Evolutionary conservation across 148 eudicot species (phyloP).

Genomic region (Pouteria glomerata): DNA sequence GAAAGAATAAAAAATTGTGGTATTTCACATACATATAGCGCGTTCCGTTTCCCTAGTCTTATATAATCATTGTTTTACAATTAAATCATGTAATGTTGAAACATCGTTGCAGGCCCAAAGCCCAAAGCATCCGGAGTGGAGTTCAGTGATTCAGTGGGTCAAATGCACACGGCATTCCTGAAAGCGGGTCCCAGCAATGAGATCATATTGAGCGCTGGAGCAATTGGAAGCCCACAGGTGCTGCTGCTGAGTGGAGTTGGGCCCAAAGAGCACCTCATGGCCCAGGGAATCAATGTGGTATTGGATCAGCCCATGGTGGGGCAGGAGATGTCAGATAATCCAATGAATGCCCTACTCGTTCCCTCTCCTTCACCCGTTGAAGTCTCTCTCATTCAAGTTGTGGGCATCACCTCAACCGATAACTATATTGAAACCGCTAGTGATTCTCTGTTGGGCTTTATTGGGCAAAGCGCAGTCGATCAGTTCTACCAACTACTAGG

Average conservation of each 20-base stretch:
- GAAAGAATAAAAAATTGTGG: too few species aligned
- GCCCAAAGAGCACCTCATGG: constrained; percentile 50
- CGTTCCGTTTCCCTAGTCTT: too few species aligned
- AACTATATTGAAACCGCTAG: constrained; percentile 69
- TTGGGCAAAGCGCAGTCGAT: constrained; percentile 24
- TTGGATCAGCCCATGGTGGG: constrained; percentile 80
- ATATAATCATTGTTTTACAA: too few species aligned
- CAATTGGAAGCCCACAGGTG: constrained; percentile 89
- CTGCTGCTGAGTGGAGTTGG: constrained; percentile 86
- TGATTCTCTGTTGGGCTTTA: constrained; percentile 25
- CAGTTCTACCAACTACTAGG: constrained; percentile 18
- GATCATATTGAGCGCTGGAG: constrained; percentile 63
- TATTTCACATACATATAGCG: too few species aligned
- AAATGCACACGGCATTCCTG: constrained; percentile 52
- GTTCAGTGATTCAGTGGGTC: constrained; percentile 50
- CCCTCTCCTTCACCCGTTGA: constrained; percentile 58
- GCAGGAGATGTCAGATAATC: constrained; percentile 82
- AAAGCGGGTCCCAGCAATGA: constrained; percentile 38
- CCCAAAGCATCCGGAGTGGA: constrained; percentile 62
- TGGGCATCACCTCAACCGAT: constrained; percentile 60
- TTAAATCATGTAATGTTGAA: too few species aligned
- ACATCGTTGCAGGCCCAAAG: constrained; percentile 25
- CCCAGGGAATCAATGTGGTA: constrained; percentile 45
- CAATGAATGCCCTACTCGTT: constrained; percentile 60
- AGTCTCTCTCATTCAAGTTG: constrained; percentile 60